These are phyloP conservation scores for Tulasnella sp. DNA, from an alignment of 768 basidiomycete genomes.

Conservation along the genomic window DNA sequence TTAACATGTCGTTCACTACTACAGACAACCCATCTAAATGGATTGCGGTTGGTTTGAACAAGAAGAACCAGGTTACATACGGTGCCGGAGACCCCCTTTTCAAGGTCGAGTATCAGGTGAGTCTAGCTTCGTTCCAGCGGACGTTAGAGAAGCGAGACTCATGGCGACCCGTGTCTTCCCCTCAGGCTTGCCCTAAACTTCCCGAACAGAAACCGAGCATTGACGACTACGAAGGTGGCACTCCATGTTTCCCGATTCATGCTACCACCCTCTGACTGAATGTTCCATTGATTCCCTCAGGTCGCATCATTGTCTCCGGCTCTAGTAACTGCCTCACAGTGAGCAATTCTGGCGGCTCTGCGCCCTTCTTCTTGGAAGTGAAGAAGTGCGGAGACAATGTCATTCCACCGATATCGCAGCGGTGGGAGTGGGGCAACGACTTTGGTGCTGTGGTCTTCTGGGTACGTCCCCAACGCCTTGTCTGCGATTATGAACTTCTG, in stretches of 20 bases:
- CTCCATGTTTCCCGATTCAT: neutral
- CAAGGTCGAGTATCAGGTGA: neutral
- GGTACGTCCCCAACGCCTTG: neutral
- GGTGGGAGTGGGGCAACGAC: slow-evolving; percentile 4
- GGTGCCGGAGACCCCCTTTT: neutral
- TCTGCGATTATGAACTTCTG: neutral
- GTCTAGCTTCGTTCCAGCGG: neutral
- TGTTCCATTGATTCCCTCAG: neutral
- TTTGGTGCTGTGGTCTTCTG: slow-evolving; percentile 7
- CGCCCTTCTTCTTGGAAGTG: neutral
- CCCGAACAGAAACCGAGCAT: neutral
- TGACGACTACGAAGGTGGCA: neutral
- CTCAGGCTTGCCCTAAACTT: neutral
- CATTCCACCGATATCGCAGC: neutral
- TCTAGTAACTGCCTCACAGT: slow-evolving; percentile 3
- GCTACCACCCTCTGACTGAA: neutral
- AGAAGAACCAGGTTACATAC: neutral
- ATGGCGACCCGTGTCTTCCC: neutral
- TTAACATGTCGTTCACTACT: neutral
- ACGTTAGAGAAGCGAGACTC: neutral
- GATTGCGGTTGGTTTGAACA: neutral
- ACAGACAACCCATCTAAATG: neutral
- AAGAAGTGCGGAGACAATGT: neutral
- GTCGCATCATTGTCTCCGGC: slow-evolving; percentile 10
- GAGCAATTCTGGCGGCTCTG: neutral